phyloP scores from a whole-genome alignment of 192 early-diverging fungal genomes.

The Allomyces arbusculus region DNA sequence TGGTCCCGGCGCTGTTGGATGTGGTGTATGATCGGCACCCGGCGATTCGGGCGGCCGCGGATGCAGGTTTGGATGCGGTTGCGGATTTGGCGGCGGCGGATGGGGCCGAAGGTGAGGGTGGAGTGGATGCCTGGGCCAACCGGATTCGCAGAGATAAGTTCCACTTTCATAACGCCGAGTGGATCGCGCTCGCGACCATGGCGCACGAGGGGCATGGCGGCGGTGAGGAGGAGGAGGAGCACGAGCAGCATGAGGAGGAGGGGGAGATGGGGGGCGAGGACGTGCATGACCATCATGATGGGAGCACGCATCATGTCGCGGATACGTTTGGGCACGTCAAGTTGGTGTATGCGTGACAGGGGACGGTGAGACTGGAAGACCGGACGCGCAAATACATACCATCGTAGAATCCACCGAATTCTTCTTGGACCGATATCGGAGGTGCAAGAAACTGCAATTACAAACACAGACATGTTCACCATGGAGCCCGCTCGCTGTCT shows the following conservation, averaged over 20 bases:
- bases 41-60: conserved; percentile 31
- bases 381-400: no score
- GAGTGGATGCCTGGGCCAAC: conserved; percentile 26
- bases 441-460: no score
- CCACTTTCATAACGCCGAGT: conserved; percentile 36
- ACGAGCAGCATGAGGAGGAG: not conserved
- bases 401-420: no score
- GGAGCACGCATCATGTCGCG: not conserved
- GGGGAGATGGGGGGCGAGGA: not conserved
- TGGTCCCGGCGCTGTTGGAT: conserved; percentile 33
- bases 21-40: conserved; percentile 34
- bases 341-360: not conserved
- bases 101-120: conserved; percentile 18
- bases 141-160: conserved; percentile 32
- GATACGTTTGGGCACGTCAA: not conserved
- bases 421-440: no score
- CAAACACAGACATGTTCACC: no score
- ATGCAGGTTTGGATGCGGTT: conserved; percentile 31
- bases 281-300: not conserved
- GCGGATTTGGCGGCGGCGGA: conserved; percentile 6
- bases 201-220: not conserved
- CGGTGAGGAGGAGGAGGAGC: not conserved
- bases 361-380: no score
- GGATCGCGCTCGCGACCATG: conserved; percentile 5
- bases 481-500: no score